Conservation (phyloP, 2,329 filamentous ascomycete species). For the Penicillium sp. region DNA sequence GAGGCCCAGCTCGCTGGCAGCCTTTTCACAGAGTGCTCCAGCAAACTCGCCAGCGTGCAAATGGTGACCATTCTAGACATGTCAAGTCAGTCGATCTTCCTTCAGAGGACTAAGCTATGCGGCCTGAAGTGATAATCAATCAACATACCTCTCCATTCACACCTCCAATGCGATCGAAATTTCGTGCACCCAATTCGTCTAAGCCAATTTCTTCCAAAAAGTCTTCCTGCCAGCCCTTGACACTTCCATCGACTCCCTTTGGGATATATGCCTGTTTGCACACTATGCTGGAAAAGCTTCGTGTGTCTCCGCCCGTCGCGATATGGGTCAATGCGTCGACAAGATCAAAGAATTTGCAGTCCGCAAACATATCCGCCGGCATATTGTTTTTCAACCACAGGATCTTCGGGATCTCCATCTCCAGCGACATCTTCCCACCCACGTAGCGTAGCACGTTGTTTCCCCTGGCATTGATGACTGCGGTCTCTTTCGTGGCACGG, state of each 20-base stretch:
- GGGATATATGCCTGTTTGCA: conserved; percentile 98
- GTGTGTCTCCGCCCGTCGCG: conserved; percentile 85
- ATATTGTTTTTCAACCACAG: conserved; percentile 99
- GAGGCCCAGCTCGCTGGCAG: conserved; percentile 79
- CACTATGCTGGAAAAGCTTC: conserved; percentile 93
- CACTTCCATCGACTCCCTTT: conserved; percentile 93
- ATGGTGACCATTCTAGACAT: conserved; percentile 78
- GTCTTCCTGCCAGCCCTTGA: conserved; percentile 97
- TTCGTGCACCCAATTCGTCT: conserved; percentile 76
- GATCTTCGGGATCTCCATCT: conserved; percentile 99
- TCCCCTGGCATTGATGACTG: conserved; percentile 86
- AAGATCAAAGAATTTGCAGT: conserved; percentile 96
- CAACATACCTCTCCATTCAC: conserved; percentile 76
- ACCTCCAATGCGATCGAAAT: conserved; percentile 91
- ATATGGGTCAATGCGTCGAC: conserved; percentile 91
- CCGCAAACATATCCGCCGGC: conserved; percentile 83
- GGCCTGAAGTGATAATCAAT: conserved; percentile 53
- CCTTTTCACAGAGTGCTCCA: conserved; percentile 79
- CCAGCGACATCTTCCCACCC: conserved; percentile 96
- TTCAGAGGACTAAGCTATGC: no score
- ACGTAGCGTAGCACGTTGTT: conserved; percentile 96
- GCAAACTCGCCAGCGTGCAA: conserved; percentile 89
- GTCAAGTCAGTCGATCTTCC: conserved; percentile 35
- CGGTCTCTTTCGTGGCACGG: conserved; percentile 84
- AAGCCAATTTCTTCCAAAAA: conserved; percentile 89